Percentiles rank a stretch among this genome's conserved stretches.
phyloP scores from a whole-genome alignment of 441 rosid genomes.

The Eutrema salsugineum region DNA sequence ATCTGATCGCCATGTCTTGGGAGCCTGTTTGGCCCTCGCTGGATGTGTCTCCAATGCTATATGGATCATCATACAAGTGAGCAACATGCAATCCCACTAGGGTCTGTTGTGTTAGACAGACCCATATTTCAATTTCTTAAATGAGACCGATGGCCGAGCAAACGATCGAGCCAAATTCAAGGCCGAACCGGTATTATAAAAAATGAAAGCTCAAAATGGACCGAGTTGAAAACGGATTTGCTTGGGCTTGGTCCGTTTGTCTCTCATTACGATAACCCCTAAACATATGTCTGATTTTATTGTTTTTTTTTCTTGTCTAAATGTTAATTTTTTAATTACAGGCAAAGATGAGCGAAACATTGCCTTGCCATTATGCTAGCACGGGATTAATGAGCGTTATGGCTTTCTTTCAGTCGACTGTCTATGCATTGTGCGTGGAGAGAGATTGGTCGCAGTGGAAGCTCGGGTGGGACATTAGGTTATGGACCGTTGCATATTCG shows the following conservation, averaged over 20 bases:
- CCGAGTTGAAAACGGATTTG: too few species aligned
- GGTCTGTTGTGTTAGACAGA: neutral
- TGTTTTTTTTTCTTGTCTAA: too few species aligned
- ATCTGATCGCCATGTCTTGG: conserved; percentile 15
- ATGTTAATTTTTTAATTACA: too few species aligned
- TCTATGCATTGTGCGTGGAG: conserved; percentile 33
- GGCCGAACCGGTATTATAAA: too few species aligned
- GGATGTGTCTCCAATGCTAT: conserved; percentile 35
- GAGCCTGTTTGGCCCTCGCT: conserved; percentile 33
- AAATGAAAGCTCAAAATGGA: too few species aligned
- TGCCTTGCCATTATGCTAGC: conserved; percentile 33
- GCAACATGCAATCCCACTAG: neutral
- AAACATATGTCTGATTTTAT: too few species aligned
- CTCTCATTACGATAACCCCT: too few species aligned
- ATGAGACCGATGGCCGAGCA: too few species aligned
- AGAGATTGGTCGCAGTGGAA: conserved; percentile 39
- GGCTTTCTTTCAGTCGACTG: conserved; percentile 33
- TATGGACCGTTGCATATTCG: conserved; percentile 34
- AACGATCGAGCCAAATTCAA: too few species aligned
- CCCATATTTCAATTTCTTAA: too few species aligned
- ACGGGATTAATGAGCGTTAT: conserved; percentile 31
- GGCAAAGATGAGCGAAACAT: conserved; percentile 39
- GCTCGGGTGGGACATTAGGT: conserved; percentile 37
- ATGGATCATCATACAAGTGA: conserved; percentile 52
- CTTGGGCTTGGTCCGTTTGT: too few species aligned